These are phyloP conservation scores for Trichoderma cornu-damae DNA, from an alignment of 2,329 filamentous ascomycete genomes.

Conservation along the genomic window DNA sequence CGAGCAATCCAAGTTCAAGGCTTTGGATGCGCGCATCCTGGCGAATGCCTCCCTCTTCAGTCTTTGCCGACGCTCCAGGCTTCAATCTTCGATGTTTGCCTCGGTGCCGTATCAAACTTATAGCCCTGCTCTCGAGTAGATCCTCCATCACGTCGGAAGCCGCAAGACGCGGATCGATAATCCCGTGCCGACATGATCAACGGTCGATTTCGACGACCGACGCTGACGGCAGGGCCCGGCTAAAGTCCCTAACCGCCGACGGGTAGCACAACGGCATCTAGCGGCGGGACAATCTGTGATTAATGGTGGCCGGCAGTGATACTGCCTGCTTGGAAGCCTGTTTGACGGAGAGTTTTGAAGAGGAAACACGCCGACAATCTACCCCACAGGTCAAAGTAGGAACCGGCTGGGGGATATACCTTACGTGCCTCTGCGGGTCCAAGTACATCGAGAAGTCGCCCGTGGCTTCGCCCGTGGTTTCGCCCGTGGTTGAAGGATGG, in stretches of 20 bases:
- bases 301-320: not conserved
- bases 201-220: not conserved
- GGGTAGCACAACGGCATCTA: not conserved
- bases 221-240: not conserved
- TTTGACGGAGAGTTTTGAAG: not conserved
- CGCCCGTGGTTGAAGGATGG: too few relatives aligned
- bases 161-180: not conserved
- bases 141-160: not conserved
- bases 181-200: not conserved
- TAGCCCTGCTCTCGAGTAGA: not conserved
- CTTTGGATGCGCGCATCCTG: not conserved
- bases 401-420: not conserved
- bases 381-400: not conserved
- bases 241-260: conserved; percentile 13
- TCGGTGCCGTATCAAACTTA: not conserved
- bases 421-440: not conserved
- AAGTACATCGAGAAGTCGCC: too few relatives aligned
- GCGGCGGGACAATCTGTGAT: not conserved
- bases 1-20: not conserved
- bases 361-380: not conserved
- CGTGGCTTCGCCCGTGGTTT: too few relatives aligned
- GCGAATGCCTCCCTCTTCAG: not conserved
- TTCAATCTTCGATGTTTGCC: not conserved
- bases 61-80: not conserved
- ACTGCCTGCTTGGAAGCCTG: not conserved